Evolutionary conservation across 1,284 basidiomycete species (phyloP), one percentile per base, ranked within the genome.

Genomic region (Bondarzewia mesenterica): DNA sequence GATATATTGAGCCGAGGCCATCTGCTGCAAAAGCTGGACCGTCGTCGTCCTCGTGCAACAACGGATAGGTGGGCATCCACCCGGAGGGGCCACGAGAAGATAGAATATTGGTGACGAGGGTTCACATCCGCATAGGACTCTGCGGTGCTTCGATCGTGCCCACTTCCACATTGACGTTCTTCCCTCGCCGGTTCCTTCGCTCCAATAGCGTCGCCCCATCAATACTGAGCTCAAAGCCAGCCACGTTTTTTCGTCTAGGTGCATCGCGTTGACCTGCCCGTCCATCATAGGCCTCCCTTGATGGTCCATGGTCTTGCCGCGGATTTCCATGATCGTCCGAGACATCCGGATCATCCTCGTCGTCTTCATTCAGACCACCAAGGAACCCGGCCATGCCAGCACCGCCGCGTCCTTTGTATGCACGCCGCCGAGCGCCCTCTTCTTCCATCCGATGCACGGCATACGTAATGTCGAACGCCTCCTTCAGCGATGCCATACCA

Each of bases 361-460:
- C 93, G 54, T 94, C 93, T 62, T 97, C 94, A 66, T 98, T 97
- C 55, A 99, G 77, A 15, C 88, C 89, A 18, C 75, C 74, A 22
- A 98, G 71, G 73, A 88, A 90, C 4, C 89, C 89, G 44, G 85
- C 53, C 10, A 7, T 77, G 15, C 75, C 74, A n/a, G 89, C 89
- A 1, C 82, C 85, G 21, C 84, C 88, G 29, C 55, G 55, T 8
- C 86, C 87, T 12, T 85, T 83, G 66, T 87, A 88, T 43, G 87
- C 89, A 20, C 88, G 78, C 49, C 89, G 73, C 45, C 89, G 77
- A 0, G 89, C 88, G 21, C 93, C 93, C 68, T 99, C 96, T 67
- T 99, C 96, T 63, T 98, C 95, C 92, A 97, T 97, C 18, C 96
- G 84, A 67, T 99, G 96, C 0, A 99, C 95, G 10, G 96, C 96